Percentiles rank a stretch among this genome's conserved stretches.
Evolutionary conservation across 225 moss, liverwort and hornwort genomes (phyloP).

Genomic region (Straminergon stramineum): DNA sequence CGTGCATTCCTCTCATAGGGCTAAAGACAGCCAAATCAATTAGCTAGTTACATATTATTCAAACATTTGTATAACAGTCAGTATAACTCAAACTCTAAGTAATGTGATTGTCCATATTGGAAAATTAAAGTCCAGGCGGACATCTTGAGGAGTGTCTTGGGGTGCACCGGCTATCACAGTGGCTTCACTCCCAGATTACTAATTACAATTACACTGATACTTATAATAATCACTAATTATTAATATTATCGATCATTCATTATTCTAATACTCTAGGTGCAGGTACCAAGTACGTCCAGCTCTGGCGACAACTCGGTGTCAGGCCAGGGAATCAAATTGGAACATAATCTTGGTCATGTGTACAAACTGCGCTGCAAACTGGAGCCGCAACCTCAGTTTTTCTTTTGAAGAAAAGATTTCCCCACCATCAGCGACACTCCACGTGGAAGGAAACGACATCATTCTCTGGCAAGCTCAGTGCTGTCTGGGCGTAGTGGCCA

Average conservation of each 20-base stretch:
- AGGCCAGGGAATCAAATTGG: neutral
- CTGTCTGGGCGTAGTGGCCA: neutral
- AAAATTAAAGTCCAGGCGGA: neutral
- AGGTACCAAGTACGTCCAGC: neutral
- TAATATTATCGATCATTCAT: too few relatives aligned
- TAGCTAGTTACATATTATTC: neutral
- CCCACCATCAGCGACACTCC: neutral
- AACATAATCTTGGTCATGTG: conserved; percentile 11
- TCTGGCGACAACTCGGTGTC: neutral
- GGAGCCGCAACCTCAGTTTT: conserved; percentile 1
- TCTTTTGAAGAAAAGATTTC: neutral
- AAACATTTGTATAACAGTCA: too few relatives aligned
- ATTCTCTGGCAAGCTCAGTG: neutral
- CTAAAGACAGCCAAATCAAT: neutral
- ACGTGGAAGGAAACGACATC: neutral
- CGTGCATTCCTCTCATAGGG: neutral
- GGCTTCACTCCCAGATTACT: neutral
- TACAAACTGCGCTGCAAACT: neutral
- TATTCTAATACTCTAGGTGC: neutral
- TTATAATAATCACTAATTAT: too few relatives aligned
- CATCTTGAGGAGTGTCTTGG: neutral
- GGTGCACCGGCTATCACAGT: neutral
- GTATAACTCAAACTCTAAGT: neutral
- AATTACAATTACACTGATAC: neutral
- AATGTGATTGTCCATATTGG: neutral